A percentile compares a stretch with the other conserved stretches of the same genome.
Conservation (phyloP, 1,139 yeast genomes). For the Saccharomyces uvarum region DNA sequence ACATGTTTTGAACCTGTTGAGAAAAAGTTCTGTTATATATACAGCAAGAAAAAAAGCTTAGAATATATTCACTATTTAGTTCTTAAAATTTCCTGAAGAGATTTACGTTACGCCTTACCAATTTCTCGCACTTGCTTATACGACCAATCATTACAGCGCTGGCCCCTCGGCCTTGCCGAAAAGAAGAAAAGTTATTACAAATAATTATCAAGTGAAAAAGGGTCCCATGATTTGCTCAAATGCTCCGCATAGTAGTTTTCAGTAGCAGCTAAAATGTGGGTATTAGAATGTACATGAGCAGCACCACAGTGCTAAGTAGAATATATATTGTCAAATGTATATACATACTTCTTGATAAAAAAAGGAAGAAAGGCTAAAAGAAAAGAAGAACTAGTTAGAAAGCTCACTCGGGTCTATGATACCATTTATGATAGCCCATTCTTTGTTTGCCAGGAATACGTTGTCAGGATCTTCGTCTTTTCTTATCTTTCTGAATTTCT, state of each 20-base stretch:
- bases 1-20: background rate
- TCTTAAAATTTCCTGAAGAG: background rate
- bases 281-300: background rate
- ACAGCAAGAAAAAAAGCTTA: background rate
- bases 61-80: background rate
- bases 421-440: constrained; percentile 80
- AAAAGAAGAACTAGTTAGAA: background rate
- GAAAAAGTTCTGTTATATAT: background rate
- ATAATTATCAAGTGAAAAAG: background rate
- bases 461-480: constrained; percentile 70
- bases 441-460: constrained; percentile 65
- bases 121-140: background rate
- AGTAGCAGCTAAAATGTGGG: background rate
- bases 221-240: background rate
- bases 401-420: constrained; percentile 34
- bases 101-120: background rate
- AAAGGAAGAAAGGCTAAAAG: background rate
- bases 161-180: background rate
- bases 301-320: background rate
- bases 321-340: background rate
- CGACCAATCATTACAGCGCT: constrained; percentile 1
- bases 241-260: background rate
- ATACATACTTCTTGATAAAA: background rate
- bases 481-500: constrained; percentile 53
- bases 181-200: background rate